Evolutionary conservation across 2,329 filamentous ascomycete species (phyloP), one percentile per base, ranked within the genome.

Genomic region (Beauveria medogensis): DNA sequence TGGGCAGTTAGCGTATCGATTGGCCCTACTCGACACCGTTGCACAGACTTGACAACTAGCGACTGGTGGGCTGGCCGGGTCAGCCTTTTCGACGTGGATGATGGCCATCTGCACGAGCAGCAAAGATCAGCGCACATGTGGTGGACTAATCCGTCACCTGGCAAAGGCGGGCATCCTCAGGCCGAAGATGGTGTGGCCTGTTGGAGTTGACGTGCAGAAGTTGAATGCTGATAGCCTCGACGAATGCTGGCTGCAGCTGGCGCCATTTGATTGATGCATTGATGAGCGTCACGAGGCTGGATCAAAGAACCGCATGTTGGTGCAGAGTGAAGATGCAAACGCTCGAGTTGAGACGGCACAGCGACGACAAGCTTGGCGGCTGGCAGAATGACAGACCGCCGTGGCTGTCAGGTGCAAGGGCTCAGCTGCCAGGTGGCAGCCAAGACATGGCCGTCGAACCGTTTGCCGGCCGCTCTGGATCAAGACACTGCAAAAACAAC

Each of bases 131-230:
- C 56, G 37, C 24, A 12, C 47, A 58, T 58, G 55, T 46, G 55
- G 55, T 51, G 44, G 46, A 50, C 46, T 48, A 30, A 50, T 41
- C 55, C n/a, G 47, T 59, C 56, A 59, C 56, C 56, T 59, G 56
- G 56, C 47, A 26, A 28, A n/a, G 7, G n/a, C 20, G 30, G 37
- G 40, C 10, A 59, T 12, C 10, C 9, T 7, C 34, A 58, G 9
- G 34, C 24, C 22, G 18, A 44, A 34, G 47, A 43, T 28, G 56
- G 56, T 52, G 56, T 52, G 47, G 14, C 26, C 37, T 44, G 37
- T 28, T 14, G 24, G 24, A 8, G 46, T 22, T 37, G 47, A 44
- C n/a, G 44, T 16, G 56, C 56, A 59, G 44, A 18, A 41, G 43
- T 52, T 44, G 20, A 30, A 44, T 30, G 24, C 18, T 52, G 47